phyloP scores from a whole-genome alignment of 1,284 basidiomycete genomes.

The Fomitopsis betulina region DNA sequence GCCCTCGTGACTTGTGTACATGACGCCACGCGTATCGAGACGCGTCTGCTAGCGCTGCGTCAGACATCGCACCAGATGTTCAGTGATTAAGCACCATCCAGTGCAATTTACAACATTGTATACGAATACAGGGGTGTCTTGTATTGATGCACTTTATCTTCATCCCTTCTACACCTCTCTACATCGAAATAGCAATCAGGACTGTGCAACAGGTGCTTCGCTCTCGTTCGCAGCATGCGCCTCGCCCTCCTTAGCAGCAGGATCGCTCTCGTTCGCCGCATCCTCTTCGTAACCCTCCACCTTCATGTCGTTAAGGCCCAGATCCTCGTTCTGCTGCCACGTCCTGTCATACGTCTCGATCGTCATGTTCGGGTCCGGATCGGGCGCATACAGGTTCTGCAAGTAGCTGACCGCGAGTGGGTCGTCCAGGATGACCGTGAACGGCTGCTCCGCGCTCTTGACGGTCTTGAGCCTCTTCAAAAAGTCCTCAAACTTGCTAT shows the following conservation, averaged over 20 bases:
- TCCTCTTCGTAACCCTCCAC: slow-evolving; percentile 77
- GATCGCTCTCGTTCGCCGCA: slow-evolving; percentile 5
- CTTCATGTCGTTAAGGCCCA: slow-evolving; percentile 96
- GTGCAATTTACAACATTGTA: background rate
- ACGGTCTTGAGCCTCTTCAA: slow-evolving; percentile 77
- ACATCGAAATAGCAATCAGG: background rate
- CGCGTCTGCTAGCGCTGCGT: background rate
- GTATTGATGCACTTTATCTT: background rate
- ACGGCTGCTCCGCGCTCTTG: slow-evolving; percentile 72
- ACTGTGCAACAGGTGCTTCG: background rate
- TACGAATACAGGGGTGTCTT: background rate
- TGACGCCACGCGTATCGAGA: background rate
- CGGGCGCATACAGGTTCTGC: slow-evolving; percentile 92
- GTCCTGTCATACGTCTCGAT: slow-evolving; percentile 82
- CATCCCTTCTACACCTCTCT: background rate
- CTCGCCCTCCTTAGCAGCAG: background rate
- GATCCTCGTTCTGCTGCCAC: slow-evolving; percentile 91
- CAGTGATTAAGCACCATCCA: background rate
- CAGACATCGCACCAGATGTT: too few relatives aligned
- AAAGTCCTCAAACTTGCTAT: slow-evolving; percentile 70
- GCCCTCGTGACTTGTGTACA: background rate
- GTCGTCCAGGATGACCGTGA: slow-evolving; percentile 94
- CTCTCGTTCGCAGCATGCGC: too few relatives aligned
- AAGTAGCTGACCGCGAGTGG: slow-evolving; percentile 95
- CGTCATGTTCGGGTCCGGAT: slow-evolving; percentile 88